A percentile compares a stretch with the other conserved stretches of the same genome.
These are phyloP conservation scores for Cornus florida DNA, from an alignment of 148 eudicot species.

Conservation along the genomic window DNA sequence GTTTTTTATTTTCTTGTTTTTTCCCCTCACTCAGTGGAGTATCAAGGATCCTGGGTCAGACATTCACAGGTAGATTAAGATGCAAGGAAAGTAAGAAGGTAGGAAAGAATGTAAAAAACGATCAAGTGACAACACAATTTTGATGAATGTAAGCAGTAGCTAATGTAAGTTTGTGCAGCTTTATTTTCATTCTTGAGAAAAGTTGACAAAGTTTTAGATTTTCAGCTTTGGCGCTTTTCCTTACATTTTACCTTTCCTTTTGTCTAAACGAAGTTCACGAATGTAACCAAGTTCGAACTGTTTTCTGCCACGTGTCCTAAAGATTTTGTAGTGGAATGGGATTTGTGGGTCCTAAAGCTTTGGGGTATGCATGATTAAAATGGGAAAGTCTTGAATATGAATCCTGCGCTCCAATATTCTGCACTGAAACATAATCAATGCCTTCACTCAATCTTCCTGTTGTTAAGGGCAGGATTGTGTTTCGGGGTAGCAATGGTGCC, in stretches of 20 bases:
- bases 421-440: too few relatives aligned
- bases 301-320: too few relatives aligned
- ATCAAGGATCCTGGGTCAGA: constrained; percentile 1
- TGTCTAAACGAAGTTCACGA: too few relatives aligned
- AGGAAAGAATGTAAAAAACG: constrained; percentile 12
- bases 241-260: not conserved
- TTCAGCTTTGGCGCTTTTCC: not conserved
- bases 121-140: constrained; percentile 4
- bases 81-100: constrained; percentile 6
- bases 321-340: too few relatives aligned
- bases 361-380: too few relatives aligned
- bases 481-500: too few relatives aligned
- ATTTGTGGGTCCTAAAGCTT: too few relatives aligned
- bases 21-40: constrained; percentile 5
- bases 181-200: not conserved
- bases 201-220: not conserved
- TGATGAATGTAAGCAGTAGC: constrained; percentile 7
- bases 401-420: too few relatives aligned
- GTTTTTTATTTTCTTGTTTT: not conserved
- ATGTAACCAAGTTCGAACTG: too few relatives aligned
- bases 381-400: too few relatives aligned
- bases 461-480: too few relatives aligned
- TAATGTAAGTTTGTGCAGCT: constrained; percentile 13
- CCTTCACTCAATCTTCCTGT: too few relatives aligned
- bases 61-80: constrained; percentile 11